Evolutionary conservation across 75 land plant genomes (phyloP).

Genomic region (Sequoia sempervirens): DNA sequence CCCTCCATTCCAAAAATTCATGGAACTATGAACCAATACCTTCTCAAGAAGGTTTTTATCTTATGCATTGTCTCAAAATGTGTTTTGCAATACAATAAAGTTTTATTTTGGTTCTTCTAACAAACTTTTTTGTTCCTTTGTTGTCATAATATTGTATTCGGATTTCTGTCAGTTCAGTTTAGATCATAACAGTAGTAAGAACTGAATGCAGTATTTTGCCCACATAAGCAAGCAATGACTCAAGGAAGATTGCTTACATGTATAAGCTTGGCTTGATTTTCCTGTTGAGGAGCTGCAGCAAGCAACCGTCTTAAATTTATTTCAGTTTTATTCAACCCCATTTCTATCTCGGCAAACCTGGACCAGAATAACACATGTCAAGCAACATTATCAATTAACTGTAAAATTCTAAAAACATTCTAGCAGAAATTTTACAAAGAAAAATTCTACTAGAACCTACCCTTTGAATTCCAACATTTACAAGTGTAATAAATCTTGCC

Average conservation of each 20-base stretch:
- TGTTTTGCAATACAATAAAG: neutral
- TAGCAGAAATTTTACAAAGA: neutral
- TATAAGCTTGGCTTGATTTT: constrained; percentile 64
- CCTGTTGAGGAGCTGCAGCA: constrained; percentile 67
- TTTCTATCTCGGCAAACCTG: constrained; percentile 11
- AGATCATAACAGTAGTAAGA: neutral
- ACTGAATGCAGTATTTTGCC: neutral
- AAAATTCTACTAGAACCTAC: neutral
- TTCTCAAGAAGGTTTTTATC: neutral
- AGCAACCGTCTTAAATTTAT: constrained; percentile 73
- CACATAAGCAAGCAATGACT: neutral
- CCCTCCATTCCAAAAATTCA: too few relatives aligned
- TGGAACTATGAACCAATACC: neutral
- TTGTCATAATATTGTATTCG: neutral
- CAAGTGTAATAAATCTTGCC: neutral
- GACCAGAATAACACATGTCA: neutral
- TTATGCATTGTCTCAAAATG: neutral
- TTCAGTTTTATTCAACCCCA: constrained; percentile 86
- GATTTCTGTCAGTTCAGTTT: neutral
- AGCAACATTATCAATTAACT: neutral
- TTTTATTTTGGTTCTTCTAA: neutral
- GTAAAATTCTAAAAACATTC: neutral
- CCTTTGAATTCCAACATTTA: neutral
- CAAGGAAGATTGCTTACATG: constrained; percentile 37
- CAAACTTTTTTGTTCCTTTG: neutral